phyloP scores from a whole-genome alignment of 306 rosid genomes.

The Corylus heterophylla region DNA sequence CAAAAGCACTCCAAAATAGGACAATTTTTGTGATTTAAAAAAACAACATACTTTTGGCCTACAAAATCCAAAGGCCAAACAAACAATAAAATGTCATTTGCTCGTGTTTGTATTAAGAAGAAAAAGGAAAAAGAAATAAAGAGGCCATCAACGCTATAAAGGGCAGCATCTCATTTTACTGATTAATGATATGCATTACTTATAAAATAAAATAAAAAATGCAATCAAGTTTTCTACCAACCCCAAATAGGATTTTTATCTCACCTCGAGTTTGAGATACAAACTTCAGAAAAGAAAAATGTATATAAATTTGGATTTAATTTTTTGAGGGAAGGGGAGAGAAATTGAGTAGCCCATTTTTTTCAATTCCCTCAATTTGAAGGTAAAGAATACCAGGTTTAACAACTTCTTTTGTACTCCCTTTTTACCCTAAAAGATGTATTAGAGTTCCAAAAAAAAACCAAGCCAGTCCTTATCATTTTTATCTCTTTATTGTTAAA shows the following conservation, averaged over 20 bases:
- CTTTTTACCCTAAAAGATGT: background rate
- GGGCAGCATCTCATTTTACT: background rate
- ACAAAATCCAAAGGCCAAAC: too few relatives aligned
- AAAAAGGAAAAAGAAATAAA: background rate
- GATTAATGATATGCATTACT: background rate
- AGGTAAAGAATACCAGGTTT: background rate
- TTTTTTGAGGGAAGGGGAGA: background rate
- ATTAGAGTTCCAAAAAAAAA: background rate
- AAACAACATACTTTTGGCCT: too few relatives aligned
- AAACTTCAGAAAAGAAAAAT: background rate
- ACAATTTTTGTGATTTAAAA: too few relatives aligned
- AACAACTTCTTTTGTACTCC: background rate
- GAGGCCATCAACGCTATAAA: background rate
- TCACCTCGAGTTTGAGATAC: constrained; percentile 1
- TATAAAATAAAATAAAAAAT: background rate
- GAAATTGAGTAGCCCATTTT: background rate
- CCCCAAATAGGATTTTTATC: constrained; percentile 13
- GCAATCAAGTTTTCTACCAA: constrained; percentile 14
- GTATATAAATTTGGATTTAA: background rate
- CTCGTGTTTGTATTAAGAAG: constrained; percentile 6
- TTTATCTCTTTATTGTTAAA: background rate
- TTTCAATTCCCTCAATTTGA: background rate
- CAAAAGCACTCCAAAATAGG: too few relatives aligned
- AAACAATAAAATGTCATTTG: background rate
- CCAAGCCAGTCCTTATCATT: background rate